Percentiles rank a stretch among this genome's conserved stretches.
These are phyloP conservation scores for Incumbomyces delicatus DNA, from an alignment of 2,329 filamentous ascomycete genomes.

Conservation along the genomic window DNA sequence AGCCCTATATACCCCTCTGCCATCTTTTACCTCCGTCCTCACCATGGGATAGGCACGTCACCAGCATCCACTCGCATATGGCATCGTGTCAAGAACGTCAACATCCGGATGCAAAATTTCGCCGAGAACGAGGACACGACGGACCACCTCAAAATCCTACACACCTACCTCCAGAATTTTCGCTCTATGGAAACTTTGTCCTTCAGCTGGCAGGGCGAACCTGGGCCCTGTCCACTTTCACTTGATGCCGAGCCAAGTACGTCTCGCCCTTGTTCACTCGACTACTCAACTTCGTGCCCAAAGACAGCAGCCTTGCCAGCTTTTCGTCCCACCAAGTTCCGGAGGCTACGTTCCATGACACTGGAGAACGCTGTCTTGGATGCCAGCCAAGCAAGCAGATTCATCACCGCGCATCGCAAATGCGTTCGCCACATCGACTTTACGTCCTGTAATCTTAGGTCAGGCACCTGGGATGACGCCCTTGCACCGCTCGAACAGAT, in stretches of 20 bases:
- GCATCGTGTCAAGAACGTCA: constrained; percentile 65
- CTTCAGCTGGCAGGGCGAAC: constrained; percentile 66
- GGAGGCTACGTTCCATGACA: constrained; percentile 56
- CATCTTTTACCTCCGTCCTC: constrained; percentile 66
- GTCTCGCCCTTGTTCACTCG: constrained; percentile 40
- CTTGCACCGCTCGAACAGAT: constrained; percentile 56
- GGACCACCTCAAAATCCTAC: constrained; percentile 67
- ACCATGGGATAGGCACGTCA: constrained; percentile 62
- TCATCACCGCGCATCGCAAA: constrained; percentile 57
- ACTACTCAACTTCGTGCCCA: constrained; percentile 27
- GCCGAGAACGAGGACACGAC: constrained; percentile 54
- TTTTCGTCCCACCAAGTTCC: constrained; percentile 52
- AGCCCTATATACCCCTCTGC: constrained; percentile 64
- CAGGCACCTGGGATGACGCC: constrained; percentile 72
- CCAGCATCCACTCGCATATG: constrained; percentile 64
- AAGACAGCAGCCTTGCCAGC: constrained; percentile 34
- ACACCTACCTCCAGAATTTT: constrained; percentile 68
- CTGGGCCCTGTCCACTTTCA: constrained; percentile 64
- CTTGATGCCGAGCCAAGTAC: constrained; percentile 57
- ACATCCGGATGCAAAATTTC: constrained; percentile 63
- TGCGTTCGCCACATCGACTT: constrained; percentile 71
- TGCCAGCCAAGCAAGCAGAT: constrained; percentile 57
- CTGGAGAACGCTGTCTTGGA: constrained; percentile 66
- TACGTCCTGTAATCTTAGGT: constrained; percentile 60
- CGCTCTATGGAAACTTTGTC: constrained; percentile 57